These are phyloP conservation scores for Clonostachys chloroleuca DNA, from an alignment of 2,329 filamentous ascomycete species.

Conservation along the genomic window DNA sequence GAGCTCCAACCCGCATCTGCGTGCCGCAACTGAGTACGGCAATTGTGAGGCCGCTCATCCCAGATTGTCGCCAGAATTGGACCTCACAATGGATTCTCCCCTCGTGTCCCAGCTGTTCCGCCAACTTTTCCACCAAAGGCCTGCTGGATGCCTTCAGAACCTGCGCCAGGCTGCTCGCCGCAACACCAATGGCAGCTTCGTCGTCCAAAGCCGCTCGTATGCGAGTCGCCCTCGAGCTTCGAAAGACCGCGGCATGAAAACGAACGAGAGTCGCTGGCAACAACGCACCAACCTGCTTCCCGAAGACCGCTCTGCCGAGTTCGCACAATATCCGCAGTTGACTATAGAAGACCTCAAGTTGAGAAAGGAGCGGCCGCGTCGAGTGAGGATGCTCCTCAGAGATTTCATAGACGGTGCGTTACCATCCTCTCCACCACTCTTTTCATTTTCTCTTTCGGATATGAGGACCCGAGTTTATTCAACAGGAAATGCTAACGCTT, in stretches of 20 bases:
- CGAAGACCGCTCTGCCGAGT: constrained; percentile 74
- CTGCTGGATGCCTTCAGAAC: constrained; percentile 20
- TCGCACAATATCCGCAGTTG: constrained; percentile 76
- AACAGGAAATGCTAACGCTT: background rate
- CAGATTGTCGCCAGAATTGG: background rate
- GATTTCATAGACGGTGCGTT: constrained; percentile 89
- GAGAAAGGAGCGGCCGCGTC: constrained; percentile 70
- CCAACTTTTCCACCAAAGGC: constrained; percentile 71
- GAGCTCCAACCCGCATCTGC: background rate
- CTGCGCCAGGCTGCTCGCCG: constrained; percentile 6
- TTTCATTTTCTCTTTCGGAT: background rate
- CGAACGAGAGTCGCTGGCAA: constrained; percentile 75
- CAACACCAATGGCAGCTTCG: constrained; percentile 1
- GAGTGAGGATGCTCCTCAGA: constrained; percentile 94
- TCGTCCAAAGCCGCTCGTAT: constrained; percentile 16
- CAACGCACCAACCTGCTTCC: constrained; percentile 74
- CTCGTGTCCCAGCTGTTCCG: constrained; percentile 75
- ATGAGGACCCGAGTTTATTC: constrained; percentile 2
- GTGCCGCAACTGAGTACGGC: too few relatives aligned
- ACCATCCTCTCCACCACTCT: constrained; percentile 9
- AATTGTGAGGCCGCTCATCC: too few relatives aligned
- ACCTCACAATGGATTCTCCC: constrained; percentile 70
- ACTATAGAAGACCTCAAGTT: constrained; percentile 74
- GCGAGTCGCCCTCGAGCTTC: constrained; percentile 17
- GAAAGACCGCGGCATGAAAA: constrained; percentile 32